phyloP scores from a whole-genome alignment of 768 basidiomycete genomes.

The Mrakia hoshinonis region DNA sequence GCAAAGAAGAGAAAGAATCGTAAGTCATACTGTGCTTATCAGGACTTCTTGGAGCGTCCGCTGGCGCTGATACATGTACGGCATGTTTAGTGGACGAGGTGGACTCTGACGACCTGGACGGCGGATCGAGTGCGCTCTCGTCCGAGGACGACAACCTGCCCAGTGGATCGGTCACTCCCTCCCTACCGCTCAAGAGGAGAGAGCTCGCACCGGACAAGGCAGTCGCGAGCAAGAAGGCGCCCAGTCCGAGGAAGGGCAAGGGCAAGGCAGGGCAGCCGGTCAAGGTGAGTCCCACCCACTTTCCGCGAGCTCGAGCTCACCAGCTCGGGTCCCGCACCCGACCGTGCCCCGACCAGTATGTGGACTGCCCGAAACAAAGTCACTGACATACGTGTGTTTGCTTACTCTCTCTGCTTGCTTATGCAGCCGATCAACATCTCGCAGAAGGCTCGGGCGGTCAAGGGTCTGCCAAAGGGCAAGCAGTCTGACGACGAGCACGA shows the following conservation, averaged over 20 bases:
- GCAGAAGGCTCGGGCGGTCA: slow-evolving; percentile 5
- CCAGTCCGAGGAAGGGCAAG: neutral
- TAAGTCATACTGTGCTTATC: neutral
- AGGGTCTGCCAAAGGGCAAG: slow-evolving; percentile 7
- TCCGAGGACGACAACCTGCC: neutral
- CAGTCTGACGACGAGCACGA: slow-evolving; percentile 7
- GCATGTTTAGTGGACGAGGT: slow-evolving; percentile 6
- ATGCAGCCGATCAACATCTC: slow-evolving; percentile 24
- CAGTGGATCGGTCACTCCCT: slow-evolving; percentile 6
- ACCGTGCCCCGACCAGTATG: no score
- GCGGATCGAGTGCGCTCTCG: neutral
- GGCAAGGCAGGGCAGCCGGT: neutral
- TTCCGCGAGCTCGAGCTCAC: no score
- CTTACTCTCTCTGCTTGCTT: no score
- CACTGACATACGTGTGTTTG: no score
- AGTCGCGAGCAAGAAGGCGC: slow-evolving; percentile 4
- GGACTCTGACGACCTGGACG: slow-evolving; percentile 19
- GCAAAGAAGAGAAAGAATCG: slow-evolving; percentile 7
- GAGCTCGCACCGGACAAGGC: neutral
- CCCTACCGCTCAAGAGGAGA: slow-evolving; percentile 15
- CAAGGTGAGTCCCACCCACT: slow-evolving; percentile 1
- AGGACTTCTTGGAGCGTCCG: neutral
- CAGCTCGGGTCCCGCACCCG: no score
- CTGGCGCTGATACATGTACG: neutral
- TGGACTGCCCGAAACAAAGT: no score